phyloP scores from a whole-genome alignment of 2,329 filamentous ascomycete genomes.

The Lasiodiplodia gonubiensis region DNA sequence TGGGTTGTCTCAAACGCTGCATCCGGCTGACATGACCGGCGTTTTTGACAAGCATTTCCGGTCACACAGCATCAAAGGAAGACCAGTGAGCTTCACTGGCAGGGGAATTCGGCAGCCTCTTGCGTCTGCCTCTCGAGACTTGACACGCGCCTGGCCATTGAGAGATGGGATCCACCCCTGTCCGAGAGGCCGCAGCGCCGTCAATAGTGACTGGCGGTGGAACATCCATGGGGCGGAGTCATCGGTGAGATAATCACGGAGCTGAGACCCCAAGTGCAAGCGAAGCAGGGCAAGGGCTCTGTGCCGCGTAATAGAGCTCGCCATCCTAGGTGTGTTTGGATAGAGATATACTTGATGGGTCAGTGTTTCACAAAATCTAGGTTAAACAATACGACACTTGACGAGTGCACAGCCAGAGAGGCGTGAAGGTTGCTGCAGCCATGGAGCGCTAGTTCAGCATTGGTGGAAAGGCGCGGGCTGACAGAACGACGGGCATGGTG shows the following conservation, averaged over 20 bases:
- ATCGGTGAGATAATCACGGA: not conserved
- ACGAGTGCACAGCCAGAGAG: not conserved
- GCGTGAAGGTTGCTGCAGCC: not conserved
- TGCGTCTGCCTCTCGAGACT: not conserved
- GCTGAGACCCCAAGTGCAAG: not conserved
- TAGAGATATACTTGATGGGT: not conserved
- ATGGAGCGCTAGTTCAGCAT: not conserved
- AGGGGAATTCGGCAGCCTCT: not conserved
- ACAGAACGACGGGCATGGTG: not conserved
- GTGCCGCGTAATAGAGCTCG: not conserved
- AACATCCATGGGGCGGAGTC: not conserved
- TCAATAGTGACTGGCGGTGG: not conserved
- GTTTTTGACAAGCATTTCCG: not conserved
- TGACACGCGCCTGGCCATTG: constrained; percentile 1
- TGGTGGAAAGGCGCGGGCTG: not conserved
- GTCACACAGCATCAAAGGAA: constrained; percentile 1
- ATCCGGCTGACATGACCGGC: constrained; percentile 9
- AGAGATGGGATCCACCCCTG: not conserved
- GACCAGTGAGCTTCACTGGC: not conserved
- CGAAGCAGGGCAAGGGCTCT: not conserved
- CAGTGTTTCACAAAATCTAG: not conserved
- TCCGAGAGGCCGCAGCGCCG: not conserved
- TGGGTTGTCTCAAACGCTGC: constrained; percentile 17
- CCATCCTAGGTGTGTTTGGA: not conserved
- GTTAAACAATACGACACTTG: not conserved